phyloP scores from a whole-genome alignment of 208 protist species.

The Porcisia hertigi region DNA sequence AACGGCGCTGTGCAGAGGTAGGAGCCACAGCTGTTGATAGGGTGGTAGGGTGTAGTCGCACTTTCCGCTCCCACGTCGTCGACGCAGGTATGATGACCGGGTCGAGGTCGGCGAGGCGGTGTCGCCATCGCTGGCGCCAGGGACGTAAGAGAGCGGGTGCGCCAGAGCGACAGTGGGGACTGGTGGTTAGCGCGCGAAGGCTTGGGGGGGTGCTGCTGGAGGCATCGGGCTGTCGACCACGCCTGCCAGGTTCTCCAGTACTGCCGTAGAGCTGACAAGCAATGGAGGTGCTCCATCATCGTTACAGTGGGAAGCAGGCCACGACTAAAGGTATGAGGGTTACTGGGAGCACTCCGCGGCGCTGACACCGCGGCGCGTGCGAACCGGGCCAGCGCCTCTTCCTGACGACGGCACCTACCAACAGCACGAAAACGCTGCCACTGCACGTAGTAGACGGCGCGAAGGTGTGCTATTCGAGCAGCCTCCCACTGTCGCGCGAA shows the following conservation, averaged over 20 bases:
- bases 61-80: neutral
- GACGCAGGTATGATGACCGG: neutral
- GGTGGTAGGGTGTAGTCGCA: slow-evolving; percentile 11
- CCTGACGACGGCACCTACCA: slow-evolving; percentile 4
- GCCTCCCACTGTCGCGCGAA: slow-evolving; percentile 12
- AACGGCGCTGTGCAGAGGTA: neutral
- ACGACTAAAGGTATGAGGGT: no score
- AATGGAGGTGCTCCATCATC: slow-evolving; percentile 41
- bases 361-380: slow-evolving; percentile 5
- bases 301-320: slow-evolving; percentile 28
- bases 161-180: neutral
- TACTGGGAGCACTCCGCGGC: neutral
- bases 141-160: slow-evolving; percentile 3
- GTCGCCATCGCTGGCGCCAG: slow-evolving; percentile 5
- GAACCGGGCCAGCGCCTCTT: slow-evolving; percentile 20
- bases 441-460: slow-evolving; percentile 28
- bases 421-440: slow-evolving; percentile 27
- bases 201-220: slow-evolving; percentile 1
- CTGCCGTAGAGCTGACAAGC: slow-evolving; percentile 4
- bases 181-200: neutral
- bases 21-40: neutral
- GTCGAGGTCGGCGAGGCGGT: slow-evolving; percentile 4
- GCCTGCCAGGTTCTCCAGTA: slow-evolving; percentile 34
- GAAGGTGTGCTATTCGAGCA: neutral
- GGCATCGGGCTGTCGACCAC: slow-evolving; percentile 11